Conservation (phyloP, 495 filamentous ascomycete genomes). For the Penicillium nucicola region DNA sequence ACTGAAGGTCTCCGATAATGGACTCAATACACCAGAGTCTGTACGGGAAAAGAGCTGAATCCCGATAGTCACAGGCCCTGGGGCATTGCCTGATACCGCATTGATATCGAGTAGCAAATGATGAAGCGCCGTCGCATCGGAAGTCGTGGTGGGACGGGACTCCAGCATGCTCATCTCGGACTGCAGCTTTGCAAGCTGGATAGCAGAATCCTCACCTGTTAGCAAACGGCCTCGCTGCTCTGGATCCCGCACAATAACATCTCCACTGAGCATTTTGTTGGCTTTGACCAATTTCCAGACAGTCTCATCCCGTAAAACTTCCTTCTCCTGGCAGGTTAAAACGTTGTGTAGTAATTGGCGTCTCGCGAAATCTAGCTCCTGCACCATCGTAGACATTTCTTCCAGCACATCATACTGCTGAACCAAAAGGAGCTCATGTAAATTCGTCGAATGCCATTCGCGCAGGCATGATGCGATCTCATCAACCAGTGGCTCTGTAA, state of each 20-base stretch:
- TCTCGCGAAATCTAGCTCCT: slow-evolving; percentile 74
- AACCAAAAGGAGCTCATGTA: slow-evolving; percentile 86
- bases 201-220: slow-evolving; percentile 87
- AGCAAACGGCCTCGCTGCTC: slow-evolving; percentile 77
- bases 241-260: slow-evolving; percentile 92
- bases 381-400: slow-evolving; percentile 73
- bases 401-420: slow-evolving; percentile 78
- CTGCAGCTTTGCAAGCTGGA: slow-evolving; percentile 87
- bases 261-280: slow-evolving; percentile 87
- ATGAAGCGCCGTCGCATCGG: slow-evolving; percentile 72
- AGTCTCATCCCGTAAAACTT: slow-evolving; percentile 70
- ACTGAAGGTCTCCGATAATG: slow-evolving; percentile 78
- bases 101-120: slow-evolving; percentile 85
- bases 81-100: slow-evolving; percentile 67
- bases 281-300: slow-evolving; percentile 93
- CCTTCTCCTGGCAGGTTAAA: slow-evolving; percentile 79
- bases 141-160: slow-evolving; percentile 59
- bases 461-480: slow-evolving; percentile 94
- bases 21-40: slow-evolving; percentile 55
- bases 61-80: slow-evolving; percentile 69
- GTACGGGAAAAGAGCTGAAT: slow-evolving; percentile 75
- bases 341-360: slow-evolving; percentile 92
- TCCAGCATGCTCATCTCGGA: slow-evolving; percentile 94
- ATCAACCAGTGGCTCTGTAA: slow-evolving; percentile 88
- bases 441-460: slow-evolving; percentile 96